phyloP scores from a whole-genome alignment of 2,329 filamentous ascomycete genomes.

The Trichophyton verrucosum region DNA sequence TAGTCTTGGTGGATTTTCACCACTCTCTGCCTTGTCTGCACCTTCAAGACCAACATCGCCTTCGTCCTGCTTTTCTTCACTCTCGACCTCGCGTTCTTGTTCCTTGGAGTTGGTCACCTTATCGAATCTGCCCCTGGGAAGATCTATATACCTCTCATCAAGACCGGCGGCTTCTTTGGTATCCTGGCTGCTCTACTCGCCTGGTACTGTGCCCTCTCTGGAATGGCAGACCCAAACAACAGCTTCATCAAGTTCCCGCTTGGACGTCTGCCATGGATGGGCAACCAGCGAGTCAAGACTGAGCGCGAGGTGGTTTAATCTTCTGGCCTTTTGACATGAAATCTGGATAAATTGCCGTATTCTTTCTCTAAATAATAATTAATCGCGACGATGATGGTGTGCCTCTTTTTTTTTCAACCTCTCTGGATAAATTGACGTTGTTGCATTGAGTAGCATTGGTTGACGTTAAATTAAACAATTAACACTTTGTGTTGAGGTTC shows the following conservation, averaged over 20 bases:
- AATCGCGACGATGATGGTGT: background rate
- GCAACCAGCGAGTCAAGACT: constrained; percentile 46
- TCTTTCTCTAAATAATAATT: background rate
- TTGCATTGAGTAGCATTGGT: background rate
- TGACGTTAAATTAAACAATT: background rate
- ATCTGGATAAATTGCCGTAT: background rate
- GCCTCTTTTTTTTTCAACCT: background rate
- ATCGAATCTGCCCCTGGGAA: constrained; percentile 34
- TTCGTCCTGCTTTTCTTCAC: constrained; percentile 69
- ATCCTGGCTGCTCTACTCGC: constrained; percentile 67
- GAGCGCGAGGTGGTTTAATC: constrained; percentile 28
- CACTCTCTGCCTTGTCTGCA: constrained; percentile 59
- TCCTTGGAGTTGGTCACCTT: constrained; percentile 55
- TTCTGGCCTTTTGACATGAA: background rate
- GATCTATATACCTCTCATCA: constrained; percentile 43
- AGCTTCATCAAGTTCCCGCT: constrained; percentile 93
- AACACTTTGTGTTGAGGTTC: background rate
- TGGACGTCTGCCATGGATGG: constrained; percentile 89
- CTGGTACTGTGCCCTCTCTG: constrained; percentile 78
- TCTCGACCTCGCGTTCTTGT: constrained; percentile 62
- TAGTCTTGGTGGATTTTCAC: constrained; percentile 77
- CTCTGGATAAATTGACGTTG: background rate
- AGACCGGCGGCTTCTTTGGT: constrained; percentile 68
- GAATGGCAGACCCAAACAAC: constrained; percentile 56
- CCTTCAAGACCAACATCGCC: constrained; percentile 61